phyloP scores from a whole-genome alignment of 306 rosid genomes.

The Clitoria ternatea region DNA sequence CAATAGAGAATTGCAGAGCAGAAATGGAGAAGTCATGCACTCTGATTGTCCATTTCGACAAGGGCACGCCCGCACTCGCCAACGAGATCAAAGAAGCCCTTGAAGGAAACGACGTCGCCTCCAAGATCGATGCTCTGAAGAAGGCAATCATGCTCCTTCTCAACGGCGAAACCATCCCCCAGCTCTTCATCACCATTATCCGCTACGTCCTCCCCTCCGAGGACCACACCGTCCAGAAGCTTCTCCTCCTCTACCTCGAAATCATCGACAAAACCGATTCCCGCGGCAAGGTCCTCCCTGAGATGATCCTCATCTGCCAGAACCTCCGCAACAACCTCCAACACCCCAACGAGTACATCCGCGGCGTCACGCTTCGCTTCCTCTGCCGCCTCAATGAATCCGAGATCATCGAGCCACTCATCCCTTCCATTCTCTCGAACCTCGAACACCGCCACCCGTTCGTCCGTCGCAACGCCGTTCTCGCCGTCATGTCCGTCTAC shows the following conservation, averaged over 20 bases:
- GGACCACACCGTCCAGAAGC: slow-evolving; percentile 94
- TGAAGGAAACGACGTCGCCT: slow-evolving; percentile 64
- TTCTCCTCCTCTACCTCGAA: slow-evolving; percentile 89
- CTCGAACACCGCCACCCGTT: slow-evolving; percentile 91
- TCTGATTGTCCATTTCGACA: slow-evolving; percentile 85
- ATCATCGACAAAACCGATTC: slow-evolving; percentile 93
- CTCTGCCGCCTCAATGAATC: slow-evolving; percentile 86
- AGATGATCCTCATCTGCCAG: slow-evolving; percentile 97
- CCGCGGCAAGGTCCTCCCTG: slow-evolving; percentile 78
- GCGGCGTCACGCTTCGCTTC: slow-evolving; percentile 85
- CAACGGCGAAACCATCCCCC: slow-evolving; percentile 88
- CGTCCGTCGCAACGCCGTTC: slow-evolving; percentile 77
- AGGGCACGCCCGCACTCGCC: slow-evolving; percentile 81
- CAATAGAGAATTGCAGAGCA: neutral
- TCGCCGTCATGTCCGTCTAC: slow-evolving; percentile 83
- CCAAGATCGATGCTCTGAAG: slow-evolving; percentile 82
- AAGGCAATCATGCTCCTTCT: slow-evolving; percentile 89
- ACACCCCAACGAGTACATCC: slow-evolving; percentile 86
- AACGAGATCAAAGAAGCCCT: slow-evolving; percentile 87
- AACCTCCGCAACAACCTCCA: slow-evolving; percentile 93
- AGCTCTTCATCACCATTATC: slow-evolving; percentile 86
- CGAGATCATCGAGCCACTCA: slow-evolving; percentile 85
- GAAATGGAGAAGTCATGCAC: slow-evolving; percentile 89
- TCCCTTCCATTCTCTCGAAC: slow-evolving; percentile 81
- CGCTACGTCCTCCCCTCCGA: slow-evolving; percentile 93